phyloP scores from a whole-genome alignment of 169 alveolate species.

The Plasmodium vinckei region DNA sequence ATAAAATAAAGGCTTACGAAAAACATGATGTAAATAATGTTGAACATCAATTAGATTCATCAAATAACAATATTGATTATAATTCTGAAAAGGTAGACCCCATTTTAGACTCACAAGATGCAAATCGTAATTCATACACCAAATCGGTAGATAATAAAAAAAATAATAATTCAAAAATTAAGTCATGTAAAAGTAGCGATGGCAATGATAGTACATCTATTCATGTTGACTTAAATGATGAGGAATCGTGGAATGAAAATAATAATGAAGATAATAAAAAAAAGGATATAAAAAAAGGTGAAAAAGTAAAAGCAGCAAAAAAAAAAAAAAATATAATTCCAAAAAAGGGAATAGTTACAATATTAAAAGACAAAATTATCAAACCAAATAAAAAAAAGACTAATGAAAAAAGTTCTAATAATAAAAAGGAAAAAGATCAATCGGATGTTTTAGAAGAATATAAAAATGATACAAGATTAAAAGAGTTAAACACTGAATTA shows the following conservation, averaged over 20 bases:
- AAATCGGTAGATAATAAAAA: neutral
- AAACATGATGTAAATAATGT: too few relatives aligned
- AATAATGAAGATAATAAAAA: slow-evolving; percentile 12
- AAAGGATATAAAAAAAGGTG: neutral
- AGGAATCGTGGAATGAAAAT: slow-evolving; percentile 68
- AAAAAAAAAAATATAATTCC: neutral
- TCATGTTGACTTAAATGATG: slow-evolving; percentile 56
- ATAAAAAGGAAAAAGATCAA: slow-evolving; percentile 9
- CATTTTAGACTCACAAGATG: neutral
- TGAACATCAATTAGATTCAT: neutral
- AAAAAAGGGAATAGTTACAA: slow-evolving; percentile 9
- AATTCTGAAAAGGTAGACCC: neutral
- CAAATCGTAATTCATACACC: neutral
- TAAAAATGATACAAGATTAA: slow-evolving; percentile 20
- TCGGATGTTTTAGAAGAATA: neutral
- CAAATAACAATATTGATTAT: neutral
- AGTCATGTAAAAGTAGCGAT: slow-evolving; percentile 7
- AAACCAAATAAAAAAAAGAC: neutral
- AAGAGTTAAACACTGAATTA: slow-evolving; percentile 42
- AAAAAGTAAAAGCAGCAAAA: neutral
- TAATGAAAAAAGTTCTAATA: neutral
- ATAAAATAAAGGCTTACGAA: too few relatives aligned
- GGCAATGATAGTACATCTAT: slow-evolving; percentile 47
- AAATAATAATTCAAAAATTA: neutral
- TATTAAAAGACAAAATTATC: neutral